These are phyloP conservation scores for Solanum chmielewskii DNA, from an alignment of 257 asterid genomes.

Conservation along the genomic window DNA sequence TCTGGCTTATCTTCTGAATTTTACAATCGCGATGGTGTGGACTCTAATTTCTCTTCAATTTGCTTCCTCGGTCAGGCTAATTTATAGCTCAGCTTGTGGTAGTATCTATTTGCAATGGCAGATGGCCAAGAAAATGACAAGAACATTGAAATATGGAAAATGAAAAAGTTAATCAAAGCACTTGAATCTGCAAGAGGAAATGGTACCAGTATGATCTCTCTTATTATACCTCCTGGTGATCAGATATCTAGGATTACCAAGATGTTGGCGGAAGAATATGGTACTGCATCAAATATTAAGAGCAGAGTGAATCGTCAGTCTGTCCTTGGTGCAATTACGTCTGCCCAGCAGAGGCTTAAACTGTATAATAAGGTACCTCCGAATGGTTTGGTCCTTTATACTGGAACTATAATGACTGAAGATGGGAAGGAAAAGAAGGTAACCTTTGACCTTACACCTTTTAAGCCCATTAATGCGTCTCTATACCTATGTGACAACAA, in stretches of 20 bases:
- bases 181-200: conserved; percentile 4
- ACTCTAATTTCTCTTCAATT: not conserved
- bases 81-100: not conserved
- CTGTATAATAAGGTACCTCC: conserved; percentile 33
- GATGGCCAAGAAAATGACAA: conserved; percentile 1
- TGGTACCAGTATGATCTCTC: conserved; percentile 37
- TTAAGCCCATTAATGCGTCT: conserved; percentile 35
- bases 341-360: conserved; percentile 37
- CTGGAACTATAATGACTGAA: conserved; percentile 31
- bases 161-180: conserved; percentile 1
- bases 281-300: conserved; percentile 36
- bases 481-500: conserved; percentile 34
- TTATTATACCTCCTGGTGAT: conserved; percentile 39
- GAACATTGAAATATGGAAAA: conserved; percentile 2
- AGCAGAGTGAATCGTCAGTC: conserved; percentile 40
- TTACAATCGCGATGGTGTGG: not conserved
- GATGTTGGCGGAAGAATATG: conserved; percentile 42
- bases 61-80: conserved; percentile 3
- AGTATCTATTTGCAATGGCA: conserved; percentile 2
- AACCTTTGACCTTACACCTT: conserved; percentile 32
- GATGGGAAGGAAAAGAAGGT: conserved; percentile 45
- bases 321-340: conserved; percentile 32
- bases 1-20: not conserved
- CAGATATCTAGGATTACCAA: conserved; percentile 30
- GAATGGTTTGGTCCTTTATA: conserved; percentile 28